phyloP scores from a whole-genome alignment of 2,329 filamentous ascomycete species.

The Fusarium newnesense region DNA sequence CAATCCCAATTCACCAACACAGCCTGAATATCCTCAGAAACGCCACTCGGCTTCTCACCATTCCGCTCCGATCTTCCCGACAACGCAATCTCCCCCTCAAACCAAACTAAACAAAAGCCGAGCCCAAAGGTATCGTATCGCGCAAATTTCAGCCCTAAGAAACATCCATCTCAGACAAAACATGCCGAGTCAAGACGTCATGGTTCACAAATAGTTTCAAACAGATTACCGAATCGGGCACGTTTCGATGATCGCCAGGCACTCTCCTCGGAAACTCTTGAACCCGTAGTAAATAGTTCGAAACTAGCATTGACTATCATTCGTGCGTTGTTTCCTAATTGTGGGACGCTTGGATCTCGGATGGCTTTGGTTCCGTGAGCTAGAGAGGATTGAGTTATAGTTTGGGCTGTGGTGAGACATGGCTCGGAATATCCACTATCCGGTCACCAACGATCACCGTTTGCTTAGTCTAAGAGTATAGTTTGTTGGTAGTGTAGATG shows the following conservation, averaged over 20 bases:
- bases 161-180: not conserved
- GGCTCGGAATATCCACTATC: conserved; percentile 1
- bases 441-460: not conserved
- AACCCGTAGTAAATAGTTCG: conserved; percentile 11
- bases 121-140: not conserved
- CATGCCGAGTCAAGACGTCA: conserved; percentile 2
- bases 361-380: conserved; percentile 14
- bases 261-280: conserved; percentile 17
- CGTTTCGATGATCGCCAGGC: conserved; percentile 24
- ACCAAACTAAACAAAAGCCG: not conserved
- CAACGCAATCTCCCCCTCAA: not conserved
- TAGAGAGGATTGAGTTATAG: conserved; percentile 12
- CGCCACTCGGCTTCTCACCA: conserved; percentile 2
- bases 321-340: not conserved
- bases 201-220: not conserved
- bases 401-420: conserved; percentile 10
- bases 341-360: conserved; percentile 1
- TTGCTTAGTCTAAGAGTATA: not conserved
- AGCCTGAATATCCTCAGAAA: not conserved
- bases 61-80: conserved; percentile 5
- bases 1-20: not conserved
- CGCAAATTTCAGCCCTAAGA: not conserved
- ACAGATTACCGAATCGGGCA: not conserved
- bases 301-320: conserved; percentile 9
- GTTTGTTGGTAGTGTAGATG: not conserved